A percentile compares a stretch with the other conserved stretches of the same genome.
These are phyloP conservation scores for Myxozyma nipponensis DNA, from an alignment of 805 yeast genomes.

Conservation along the genomic window DNA sequence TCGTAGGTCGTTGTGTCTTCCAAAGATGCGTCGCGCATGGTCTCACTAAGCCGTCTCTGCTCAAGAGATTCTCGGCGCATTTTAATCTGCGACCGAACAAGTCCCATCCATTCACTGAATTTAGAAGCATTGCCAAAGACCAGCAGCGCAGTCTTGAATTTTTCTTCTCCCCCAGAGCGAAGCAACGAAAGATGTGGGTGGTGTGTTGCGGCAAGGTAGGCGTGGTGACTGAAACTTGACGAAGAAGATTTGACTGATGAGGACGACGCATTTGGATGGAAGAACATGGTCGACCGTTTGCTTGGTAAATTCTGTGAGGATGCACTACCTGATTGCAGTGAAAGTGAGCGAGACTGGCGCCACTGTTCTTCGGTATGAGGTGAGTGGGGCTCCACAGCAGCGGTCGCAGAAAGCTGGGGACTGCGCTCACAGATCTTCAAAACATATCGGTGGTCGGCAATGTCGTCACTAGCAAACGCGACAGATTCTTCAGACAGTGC, in stretches of 20 bases:
- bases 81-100: conserved; percentile 18
- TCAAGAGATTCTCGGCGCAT: neutral
- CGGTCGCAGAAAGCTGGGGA: neutral
- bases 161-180: conserved; percentile 7
- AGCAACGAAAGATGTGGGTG: conserved; percentile 11
- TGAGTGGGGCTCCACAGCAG: neutral
- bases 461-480: conserved; percentile 27
- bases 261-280: neutral
- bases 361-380: neutral
- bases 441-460: conserved; percentile 23
- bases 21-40: neutral
- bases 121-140: conserved; percentile 16
- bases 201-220: neutral
- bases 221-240: neutral
- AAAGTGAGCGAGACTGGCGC: neutral
- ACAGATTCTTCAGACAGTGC: conserved; percentile 15
- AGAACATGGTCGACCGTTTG: conserved; percentile 9
- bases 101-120: conserved; percentile 23
- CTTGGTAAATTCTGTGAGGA: neutral
- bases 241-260: neutral
- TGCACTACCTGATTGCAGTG: neutral
- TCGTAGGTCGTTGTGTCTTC: neutral
- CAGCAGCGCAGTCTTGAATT: conserved; percentile 8
- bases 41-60: neutral
- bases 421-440: conserved; percentile 17